Percentiles rank a stretch among this genome's conserved stretches.
Conservation (phyloP, 139 green algal genomes). For the Ettlia oleoabundans region DNA sequence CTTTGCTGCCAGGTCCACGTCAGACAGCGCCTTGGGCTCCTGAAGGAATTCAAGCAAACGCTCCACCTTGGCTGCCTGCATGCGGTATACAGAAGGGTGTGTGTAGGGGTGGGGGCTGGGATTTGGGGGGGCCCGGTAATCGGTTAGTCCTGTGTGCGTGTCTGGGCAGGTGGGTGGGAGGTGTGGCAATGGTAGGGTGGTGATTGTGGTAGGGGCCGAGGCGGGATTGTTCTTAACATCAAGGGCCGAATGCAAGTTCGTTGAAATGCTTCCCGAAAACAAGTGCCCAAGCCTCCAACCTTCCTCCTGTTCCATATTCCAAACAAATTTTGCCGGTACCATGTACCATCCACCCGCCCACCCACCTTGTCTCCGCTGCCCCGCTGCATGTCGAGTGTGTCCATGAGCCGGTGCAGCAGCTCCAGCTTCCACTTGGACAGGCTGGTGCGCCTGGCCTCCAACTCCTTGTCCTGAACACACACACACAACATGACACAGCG, state of each 20-base stretch:
- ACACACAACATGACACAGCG: neutral
- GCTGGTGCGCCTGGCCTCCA: conserved; percentile 47
- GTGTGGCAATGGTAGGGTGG: too few species aligned
- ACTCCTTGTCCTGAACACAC: conserved; percentile 59
- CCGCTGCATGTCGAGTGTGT: conserved; percentile 69
- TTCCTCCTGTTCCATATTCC: neutral
- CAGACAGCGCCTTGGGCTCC: conserved; percentile 52
- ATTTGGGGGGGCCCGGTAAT: too few species aligned
- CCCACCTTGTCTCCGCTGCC: conserved; percentile 58
- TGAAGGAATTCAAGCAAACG: conserved; percentile 70
- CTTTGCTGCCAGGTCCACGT: conserved; percentile 68
- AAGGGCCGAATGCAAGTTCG: too few species aligned
- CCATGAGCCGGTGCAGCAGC: conserved; percentile 61
- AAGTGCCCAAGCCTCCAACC: neutral
- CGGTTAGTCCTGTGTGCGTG: neutral
- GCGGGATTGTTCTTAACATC: too few species aligned
- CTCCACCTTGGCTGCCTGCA: conserved; percentile 66
- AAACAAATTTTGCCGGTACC: neutral
- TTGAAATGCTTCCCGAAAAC: too few species aligned
- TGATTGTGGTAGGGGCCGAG: too few species aligned
- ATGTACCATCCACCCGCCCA: neutral
- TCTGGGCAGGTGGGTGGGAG: too few species aligned
- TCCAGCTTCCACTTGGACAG: conserved; percentile 63
- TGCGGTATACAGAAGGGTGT: neutral
- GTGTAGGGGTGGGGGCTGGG: neutral